These are phyloP conservation scores for Ciborinia camelliae DNA, from an alignment of 2,329 filamentous ascomycete genomes.

Conservation along the genomic window DNA sequence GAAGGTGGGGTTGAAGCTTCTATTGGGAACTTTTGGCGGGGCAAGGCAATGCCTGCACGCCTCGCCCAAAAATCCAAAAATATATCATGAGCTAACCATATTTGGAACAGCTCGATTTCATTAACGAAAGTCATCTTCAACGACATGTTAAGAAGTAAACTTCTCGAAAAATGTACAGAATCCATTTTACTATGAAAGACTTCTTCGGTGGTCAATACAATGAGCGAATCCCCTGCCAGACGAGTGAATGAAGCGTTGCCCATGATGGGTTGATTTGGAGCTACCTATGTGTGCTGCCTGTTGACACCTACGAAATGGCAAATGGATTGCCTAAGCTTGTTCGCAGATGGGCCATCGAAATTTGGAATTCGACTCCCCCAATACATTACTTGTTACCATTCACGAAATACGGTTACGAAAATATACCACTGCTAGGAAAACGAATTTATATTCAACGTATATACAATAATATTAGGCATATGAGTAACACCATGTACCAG, in stretches of 20 bases:
- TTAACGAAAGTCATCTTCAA: constrained; percentile 27
- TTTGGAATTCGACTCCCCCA: neutral
- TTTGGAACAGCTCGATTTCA: constrained; percentile 13
- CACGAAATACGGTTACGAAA: neutral
- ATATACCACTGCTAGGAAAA: neutral
- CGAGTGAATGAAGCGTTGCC: neutral
- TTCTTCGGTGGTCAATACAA: constrained; percentile 9
- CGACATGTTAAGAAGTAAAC: constrained; percentile 32
- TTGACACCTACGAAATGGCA: constrained; percentile 1
- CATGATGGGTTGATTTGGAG: neutral
- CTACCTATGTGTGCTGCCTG: neutral
- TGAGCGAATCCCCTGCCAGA: constrained; percentile 32
- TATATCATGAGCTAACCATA: neutral
- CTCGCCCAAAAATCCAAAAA: too few relatives aligned
- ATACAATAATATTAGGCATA: neutral
- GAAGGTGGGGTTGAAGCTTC: constrained; percentile 15
- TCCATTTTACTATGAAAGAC: neutral
- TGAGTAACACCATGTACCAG: neutral
- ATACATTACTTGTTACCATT: neutral
- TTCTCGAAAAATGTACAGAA: constrained; percentile 19
- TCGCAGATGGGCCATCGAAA: neutral
- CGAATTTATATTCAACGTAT: neutral
- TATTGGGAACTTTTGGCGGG: constrained; percentile 1
- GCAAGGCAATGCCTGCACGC: neutral
- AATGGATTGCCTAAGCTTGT: neutral